Evolutionary conservation across 2,329 filamentous ascomycete species (phyloP).

Genomic region (Aureobasidium lini): DNA sequence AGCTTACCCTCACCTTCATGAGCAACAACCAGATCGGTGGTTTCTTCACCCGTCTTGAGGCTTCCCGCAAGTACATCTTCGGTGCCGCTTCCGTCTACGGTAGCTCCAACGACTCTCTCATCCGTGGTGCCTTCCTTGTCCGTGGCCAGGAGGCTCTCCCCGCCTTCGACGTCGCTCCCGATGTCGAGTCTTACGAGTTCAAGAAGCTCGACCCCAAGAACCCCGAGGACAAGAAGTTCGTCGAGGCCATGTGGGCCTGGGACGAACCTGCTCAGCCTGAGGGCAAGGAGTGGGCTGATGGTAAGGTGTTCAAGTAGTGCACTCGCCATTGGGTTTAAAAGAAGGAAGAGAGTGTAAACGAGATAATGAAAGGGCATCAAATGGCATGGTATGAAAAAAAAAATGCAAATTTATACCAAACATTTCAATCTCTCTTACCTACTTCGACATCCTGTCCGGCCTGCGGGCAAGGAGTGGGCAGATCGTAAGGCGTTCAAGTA

Average conservation of each 20-base stretch:
- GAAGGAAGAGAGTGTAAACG: too few species aligned
- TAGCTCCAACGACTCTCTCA: conserved; percentile 77
- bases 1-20: conserved; percentile 98
- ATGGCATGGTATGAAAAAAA: too few species aligned
- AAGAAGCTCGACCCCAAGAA: conserved; percentile 89
- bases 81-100: conserved; percentile 86
- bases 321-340: too few species aligned
- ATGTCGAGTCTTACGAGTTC: conserved; percentile 95
- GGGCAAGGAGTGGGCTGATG: conserved; percentile 87
- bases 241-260: conserved; percentile 86
- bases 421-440: too few species aligned
- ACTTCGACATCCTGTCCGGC: too few species aligned
- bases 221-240: conserved; percentile 73
- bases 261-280: conserved; percentile 72
- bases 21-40: conserved; percentile 95
- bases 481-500: too few species aligned
- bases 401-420: too few species aligned
- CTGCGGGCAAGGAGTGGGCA: too few species aligned
- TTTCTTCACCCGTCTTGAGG: conserved; percentile 97
- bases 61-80: conserved; percentile 95
- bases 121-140: conserved; percentile 89
- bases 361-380: too few species aligned
- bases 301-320: conserved; percentile 47
- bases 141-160: conserved; percentile 79
- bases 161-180: conserved; percentile 94